Evolutionary conservation across 768 basidiomycete species (phyloP).

Genomic region (Naganishia vaughanmartiniae): DNA sequence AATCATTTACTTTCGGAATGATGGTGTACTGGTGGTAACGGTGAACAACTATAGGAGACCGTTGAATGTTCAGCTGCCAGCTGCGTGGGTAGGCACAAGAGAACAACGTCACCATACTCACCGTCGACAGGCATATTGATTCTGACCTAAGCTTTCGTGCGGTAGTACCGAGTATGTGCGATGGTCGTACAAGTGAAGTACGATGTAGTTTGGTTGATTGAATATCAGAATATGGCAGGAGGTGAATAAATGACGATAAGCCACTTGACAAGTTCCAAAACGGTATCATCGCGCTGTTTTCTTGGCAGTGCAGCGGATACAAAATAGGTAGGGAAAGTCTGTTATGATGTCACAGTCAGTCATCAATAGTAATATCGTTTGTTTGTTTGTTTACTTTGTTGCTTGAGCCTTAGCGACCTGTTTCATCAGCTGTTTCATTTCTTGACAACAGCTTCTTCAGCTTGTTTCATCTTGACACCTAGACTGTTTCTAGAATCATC

Average conservation of each 20-base stretch:
- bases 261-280: not conserved
- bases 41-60: slow-evolving; percentile 5
- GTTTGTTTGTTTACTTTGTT: too few species aligned
- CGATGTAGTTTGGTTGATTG: too few species aligned
- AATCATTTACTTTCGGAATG: slow-evolving; percentile 15
- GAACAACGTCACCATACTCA: not conserved
- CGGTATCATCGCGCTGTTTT: not conserved
- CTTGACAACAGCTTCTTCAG: too few species aligned
- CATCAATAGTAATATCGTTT: not conserved
- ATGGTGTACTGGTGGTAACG: slow-evolving; percentile 22
- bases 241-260: not conserved
- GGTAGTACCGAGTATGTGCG: not conserved
- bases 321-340: not conserved
- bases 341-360: not conserved
- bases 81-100: not conserved
- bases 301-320: slow-evolving; percentile 1
- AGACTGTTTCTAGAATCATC: too few species aligned
- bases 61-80: not conserved
- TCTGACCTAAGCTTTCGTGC: not conserved
- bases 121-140: slow-evolving; percentile 16
- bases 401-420: too few species aligned
- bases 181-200: not conserved
- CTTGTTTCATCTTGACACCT: too few species aligned
- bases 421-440: too few species aligned
- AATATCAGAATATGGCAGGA: not conserved